Base-by-base conservation (phyloP, 805 yeast genomes). In the Teunomyces funiuensis region DNA sequence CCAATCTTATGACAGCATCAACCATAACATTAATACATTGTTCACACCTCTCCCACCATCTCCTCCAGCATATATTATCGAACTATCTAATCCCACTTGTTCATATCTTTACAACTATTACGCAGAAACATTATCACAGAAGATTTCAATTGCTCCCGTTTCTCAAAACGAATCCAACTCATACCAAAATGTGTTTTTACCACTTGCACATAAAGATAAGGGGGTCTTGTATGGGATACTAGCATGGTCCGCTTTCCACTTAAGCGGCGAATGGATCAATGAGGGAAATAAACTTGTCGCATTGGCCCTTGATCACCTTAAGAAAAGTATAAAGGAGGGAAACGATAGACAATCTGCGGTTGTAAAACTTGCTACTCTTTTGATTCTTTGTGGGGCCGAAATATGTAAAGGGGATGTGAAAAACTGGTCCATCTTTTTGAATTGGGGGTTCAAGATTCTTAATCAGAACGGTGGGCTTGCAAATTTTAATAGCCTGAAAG, bases 401-500 rank as follows among this genome's bases (percentile, higher is more conserved):
- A 84, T 87, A 40, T 86, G 91, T 61, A 76, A 80, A 48, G 95
- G 95, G 6, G 95, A 87, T 58, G 88, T 85, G 26, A 73, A 73
- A 27, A 78, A 81, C 54, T 87, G 95, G 95, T 76, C 83, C 2
- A 69, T 76, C 19, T 78, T 82, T 52, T 65, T 87, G 42, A 72
- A 73, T 30, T 74, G 80, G 73, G 88, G 89, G 2, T 82, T 87
- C 33, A 75, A 76, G 42, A 63, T 86, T 19, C 75, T 87, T 28
- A 66, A 71, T 41, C 58, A 69, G 40, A 73, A 80, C 45, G 91
- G 90, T 10, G 91, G 91, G 0, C 60, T 83, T 18, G 72, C 80
- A 16, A 65, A 65, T 39, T 67, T 68, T 59, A 74, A 73, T 50
- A 68, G 65, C 22, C 73, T 76, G 53, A 77, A 77, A 47, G 82